phyloP scores from a whole-genome alignment of 1,284 basidiomycete genomes.

The Sporisorium graminicola region DNA sequence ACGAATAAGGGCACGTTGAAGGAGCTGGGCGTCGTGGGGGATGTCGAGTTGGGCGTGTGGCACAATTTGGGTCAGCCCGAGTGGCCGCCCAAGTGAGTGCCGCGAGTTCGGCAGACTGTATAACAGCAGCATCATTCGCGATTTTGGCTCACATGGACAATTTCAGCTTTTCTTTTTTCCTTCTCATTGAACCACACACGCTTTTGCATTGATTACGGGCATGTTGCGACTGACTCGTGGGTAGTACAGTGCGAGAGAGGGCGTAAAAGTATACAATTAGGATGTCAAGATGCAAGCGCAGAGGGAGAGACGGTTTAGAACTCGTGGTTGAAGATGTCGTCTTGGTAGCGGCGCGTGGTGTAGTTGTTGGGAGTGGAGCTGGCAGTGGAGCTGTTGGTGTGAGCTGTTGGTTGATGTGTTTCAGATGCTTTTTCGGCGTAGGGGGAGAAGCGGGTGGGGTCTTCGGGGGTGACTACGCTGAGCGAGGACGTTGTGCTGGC shows the following conservation, averaged over 20 bases:
- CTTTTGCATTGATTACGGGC: no score
- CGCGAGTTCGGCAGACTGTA: no score
- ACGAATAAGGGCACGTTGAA: constrained; percentile 45
- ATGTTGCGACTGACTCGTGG: no score
- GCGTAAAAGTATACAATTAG: constrained; percentile 5
- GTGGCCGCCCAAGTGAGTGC: constrained; percentile 42
- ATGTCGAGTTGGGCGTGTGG: constrained; percentile 58
- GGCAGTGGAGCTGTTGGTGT: background rate
- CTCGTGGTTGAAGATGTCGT: constrained; percentile 36
- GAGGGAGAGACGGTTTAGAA: no score
- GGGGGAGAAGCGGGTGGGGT: constrained; percentile 5
- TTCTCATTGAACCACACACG: background rate
- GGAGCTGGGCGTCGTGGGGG: constrained; percentile 41
- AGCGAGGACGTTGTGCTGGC: constrained; percentile 17
- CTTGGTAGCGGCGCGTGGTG: background rate
- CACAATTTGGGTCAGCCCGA: constrained; percentile 46
- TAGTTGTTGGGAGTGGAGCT: no score
- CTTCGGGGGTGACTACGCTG: constrained; percentile 15
- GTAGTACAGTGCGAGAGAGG: background rate
- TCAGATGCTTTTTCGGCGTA: background rate
- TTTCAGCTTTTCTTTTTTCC: background rate
- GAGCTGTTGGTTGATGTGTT: background rate
- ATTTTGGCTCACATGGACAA: no score
- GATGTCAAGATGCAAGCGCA: background rate
- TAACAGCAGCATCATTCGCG: no score